A percentile compares a stretch with the other conserved stretches of the same genome.
These are phyloP conservation scores for Piromyces sp. DNA, from an alignment of 192 early-diverging fungal genomes.

Conservation along the genomic window DNA sequence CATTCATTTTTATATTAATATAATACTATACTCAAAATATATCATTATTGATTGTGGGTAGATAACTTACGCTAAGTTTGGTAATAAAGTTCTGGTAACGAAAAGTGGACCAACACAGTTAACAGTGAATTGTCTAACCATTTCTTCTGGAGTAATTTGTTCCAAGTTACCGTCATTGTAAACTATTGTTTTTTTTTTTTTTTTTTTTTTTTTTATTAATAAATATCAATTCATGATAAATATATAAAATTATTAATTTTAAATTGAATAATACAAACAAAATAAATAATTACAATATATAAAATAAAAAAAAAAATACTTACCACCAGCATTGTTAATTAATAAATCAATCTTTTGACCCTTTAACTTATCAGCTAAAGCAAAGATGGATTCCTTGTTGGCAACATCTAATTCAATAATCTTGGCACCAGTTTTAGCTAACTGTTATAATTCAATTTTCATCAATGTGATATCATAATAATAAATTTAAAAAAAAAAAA, in stretches of 20 bases:
- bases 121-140: neutral
- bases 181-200: too few species aligned
- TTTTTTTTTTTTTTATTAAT: too few species aligned
- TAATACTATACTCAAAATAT: neutral
- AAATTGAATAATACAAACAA: too few species aligned
- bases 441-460: too few species aligned
- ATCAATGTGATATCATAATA: too few species aligned
- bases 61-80: neutral
- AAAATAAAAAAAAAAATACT: neutral
- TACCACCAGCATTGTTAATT: neutral
- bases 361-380: neutral
- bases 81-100: slow-evolving; percentile 5
- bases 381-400: neutral
- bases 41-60: too few species aligned
- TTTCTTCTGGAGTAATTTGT: neutral
- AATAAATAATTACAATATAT: neutral
- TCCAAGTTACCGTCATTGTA: neutral
- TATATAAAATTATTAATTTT: too few species aligned
- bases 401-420: neutral
- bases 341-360: neutral
- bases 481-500: too few species aligned
- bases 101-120: slow-evolving; percentile 12
- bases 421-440: neutral
- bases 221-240: too few species aligned
- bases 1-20: too few species aligned